These are phyloP conservation scores for Rhinocladiella similis DNA, from an alignment of 2,329 filamentous ascomycete genomes.

Conservation along the genomic window DNA sequence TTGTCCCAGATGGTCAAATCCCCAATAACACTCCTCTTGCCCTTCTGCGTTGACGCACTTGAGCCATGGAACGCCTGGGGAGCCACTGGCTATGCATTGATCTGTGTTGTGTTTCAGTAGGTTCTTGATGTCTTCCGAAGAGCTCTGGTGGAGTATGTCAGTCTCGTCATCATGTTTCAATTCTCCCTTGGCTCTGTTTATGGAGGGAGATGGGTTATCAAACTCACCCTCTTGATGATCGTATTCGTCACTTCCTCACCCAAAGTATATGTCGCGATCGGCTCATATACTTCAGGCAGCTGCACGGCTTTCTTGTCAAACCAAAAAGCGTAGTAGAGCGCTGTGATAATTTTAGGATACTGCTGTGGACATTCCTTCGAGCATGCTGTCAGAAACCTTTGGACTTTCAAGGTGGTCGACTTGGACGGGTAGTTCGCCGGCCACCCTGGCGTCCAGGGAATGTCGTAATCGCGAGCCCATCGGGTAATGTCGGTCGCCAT, in stretches of 20 bases:
- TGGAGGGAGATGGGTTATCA: neutral
- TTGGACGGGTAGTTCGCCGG: constrained; percentile 56
- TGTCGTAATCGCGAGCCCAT: constrained; percentile 53
- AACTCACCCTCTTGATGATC: constrained; percentile 42
- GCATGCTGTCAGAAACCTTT: constrained; percentile 55
- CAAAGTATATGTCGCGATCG: constrained; percentile 44
- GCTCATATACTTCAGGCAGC: constrained; percentile 26
- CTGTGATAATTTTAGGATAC: constrained; percentile 43
- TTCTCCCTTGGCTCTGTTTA: no score
- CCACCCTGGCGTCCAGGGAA: constrained; percentile 56
- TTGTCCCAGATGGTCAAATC: constrained; percentile 60
- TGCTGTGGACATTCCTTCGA: constrained; percentile 41
- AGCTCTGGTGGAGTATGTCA: constrained; percentile 22
- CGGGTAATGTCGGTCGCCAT: constrained; percentile 55
- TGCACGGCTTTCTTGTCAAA: constrained; percentile 40
- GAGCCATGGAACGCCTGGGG: constrained; percentile 63
- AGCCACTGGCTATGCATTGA: constrained; percentile 52
- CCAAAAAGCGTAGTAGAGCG: constrained; percentile 56
- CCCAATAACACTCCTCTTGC: constrained; percentile 58
- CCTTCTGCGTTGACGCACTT: constrained; percentile 55
- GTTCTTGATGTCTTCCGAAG: constrained; percentile 39
- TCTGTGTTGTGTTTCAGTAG: constrained; percentile 52
- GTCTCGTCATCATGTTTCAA: constrained; percentile 15
- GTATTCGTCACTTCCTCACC: constrained; percentile 43
- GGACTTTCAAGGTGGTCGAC: constrained; percentile 46